phyloP scores from a whole-genome alignment of 441 rosid genomes.

The Populus hybrid region DNA sequence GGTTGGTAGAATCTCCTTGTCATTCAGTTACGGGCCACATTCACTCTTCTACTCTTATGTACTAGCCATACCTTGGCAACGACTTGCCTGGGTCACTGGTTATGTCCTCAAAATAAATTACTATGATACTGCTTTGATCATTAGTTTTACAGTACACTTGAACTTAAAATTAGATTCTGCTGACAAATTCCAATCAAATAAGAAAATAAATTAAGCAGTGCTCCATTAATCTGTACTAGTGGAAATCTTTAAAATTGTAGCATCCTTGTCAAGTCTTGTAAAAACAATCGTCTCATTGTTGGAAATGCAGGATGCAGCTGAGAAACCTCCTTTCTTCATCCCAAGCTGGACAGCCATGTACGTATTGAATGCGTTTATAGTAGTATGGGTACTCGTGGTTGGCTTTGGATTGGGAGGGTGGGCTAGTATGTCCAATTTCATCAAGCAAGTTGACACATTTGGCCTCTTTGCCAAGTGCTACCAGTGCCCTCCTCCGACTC shows the following conservation, averaged over 20 bases:
- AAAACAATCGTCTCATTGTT: neutral
- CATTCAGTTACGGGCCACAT: neutral
- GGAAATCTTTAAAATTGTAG: neutral
- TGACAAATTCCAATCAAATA: no score
- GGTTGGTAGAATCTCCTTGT: neutral
- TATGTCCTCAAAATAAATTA: neutral
- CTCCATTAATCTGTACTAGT: neutral
- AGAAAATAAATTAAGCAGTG: neutral
- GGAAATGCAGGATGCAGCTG: slow-evolving; percentile 79
- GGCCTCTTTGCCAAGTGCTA: slow-evolving; percentile 96
- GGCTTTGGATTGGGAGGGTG: slow-evolving; percentile 98
- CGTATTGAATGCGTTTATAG: slow-evolving; percentile 58
- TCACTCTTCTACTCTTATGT: neutral
- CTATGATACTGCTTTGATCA: neutral
- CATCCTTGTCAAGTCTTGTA: neutral
- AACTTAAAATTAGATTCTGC: no score
- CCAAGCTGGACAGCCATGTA: slow-evolving; percentile 91
- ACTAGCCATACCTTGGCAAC: neutral
- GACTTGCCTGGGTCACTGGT: neutral
- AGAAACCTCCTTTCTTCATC: slow-evolving; percentile 83
- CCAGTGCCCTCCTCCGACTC: slow-evolving; percentile 69
- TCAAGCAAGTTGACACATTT: slow-evolving; percentile 74
- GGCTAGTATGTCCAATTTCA: slow-evolving; percentile 89
- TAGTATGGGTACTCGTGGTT: slow-evolving; percentile 75
- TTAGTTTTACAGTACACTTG: neutral